These are phyloP conservation scores for Adansonia madagascariensis DNA, from an alignment of 441 rosid species.

Conservation along the genomic window DNA sequence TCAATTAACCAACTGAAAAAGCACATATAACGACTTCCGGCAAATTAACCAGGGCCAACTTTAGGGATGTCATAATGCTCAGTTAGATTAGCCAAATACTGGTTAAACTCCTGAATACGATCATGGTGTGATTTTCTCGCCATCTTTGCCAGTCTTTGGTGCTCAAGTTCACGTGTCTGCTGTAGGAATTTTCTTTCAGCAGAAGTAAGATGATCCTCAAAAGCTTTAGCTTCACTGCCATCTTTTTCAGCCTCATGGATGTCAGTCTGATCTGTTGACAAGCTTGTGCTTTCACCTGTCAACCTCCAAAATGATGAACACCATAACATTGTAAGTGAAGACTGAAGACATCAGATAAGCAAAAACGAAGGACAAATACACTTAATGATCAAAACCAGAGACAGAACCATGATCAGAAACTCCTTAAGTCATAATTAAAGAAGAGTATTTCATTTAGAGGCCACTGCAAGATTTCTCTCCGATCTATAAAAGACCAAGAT, in stretches of 20 bases:
- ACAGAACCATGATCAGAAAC: not conserved
- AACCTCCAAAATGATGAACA: slow-evolving; percentile 28
- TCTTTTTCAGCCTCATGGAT: slow-evolving; percentile 36
- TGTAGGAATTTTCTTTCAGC: slow-evolving; percentile 65
- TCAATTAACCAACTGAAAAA: not conserved
- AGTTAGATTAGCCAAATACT: slow-evolving; percentile 72
- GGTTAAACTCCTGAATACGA: slow-evolving; percentile 74
- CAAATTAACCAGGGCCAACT: slow-evolving; percentile 67
- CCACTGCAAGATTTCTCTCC: not conserved
- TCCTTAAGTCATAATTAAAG: not conserved
- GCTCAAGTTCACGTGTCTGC: slow-evolving; percentile 60
- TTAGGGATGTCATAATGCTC: slow-evolving; percentile 82
- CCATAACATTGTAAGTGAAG: not conserved
- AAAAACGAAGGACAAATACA: not conserved
- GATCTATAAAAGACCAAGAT: not conserved
- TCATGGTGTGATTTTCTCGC: slow-evolving; percentile 70
- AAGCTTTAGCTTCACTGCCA: slow-evolving; percentile 41
- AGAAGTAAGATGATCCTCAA: slow-evolving; percentile 57
- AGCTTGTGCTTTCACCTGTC: slow-evolving; percentile 40
- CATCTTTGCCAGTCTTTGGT: slow-evolving; percentile 60
- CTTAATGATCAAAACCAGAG: not conserved
- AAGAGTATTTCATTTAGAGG: not conserved
- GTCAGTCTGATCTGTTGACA: slow-evolving; percentile 31
- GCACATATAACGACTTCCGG: not conserved
- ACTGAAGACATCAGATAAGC: not conserved